Conservation (phyloP, 176 grass and related monocot species). For the Triticum turgidum region DNA sequence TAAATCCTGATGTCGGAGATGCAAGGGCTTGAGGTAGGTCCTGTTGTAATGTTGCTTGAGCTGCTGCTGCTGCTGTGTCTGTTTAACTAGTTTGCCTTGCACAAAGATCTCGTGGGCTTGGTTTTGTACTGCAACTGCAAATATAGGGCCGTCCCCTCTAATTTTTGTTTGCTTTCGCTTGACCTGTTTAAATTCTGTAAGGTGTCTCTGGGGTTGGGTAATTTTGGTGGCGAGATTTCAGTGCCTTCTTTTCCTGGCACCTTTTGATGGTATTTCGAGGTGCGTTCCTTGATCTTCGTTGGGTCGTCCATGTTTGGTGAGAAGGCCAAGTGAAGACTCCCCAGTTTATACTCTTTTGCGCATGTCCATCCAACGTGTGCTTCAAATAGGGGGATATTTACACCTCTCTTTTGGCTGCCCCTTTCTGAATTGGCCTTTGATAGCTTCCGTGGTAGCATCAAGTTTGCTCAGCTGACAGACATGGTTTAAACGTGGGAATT, state of each 20-base stretch:
- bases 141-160: neutral
- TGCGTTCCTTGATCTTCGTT: neutral
- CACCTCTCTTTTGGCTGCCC: too few species aligned
- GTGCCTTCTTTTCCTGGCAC: too few species aligned
- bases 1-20: slow-evolving; percentile 30
- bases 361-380: neutral
- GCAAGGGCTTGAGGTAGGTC: neutral
- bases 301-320: neutral
- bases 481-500: too few species aligned
- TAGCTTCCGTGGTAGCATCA: neutral
- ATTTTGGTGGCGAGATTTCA: neutral
- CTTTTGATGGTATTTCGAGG: neutral
- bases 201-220: neutral
- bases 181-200: neutral
- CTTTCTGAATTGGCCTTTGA: neutral
- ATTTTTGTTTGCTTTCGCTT: neutral
- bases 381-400: neutral
- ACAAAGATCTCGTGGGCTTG: neutral
- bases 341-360: neutral
- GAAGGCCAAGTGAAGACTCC: neutral
- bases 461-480: neutral
- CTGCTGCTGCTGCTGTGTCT: neutral
- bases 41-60: slow-evolving; percentile 10
- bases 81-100: neutral
- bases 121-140: neutral